Conservation (phyloP, 148 eudicot species). For the Silene conica region DNA sequence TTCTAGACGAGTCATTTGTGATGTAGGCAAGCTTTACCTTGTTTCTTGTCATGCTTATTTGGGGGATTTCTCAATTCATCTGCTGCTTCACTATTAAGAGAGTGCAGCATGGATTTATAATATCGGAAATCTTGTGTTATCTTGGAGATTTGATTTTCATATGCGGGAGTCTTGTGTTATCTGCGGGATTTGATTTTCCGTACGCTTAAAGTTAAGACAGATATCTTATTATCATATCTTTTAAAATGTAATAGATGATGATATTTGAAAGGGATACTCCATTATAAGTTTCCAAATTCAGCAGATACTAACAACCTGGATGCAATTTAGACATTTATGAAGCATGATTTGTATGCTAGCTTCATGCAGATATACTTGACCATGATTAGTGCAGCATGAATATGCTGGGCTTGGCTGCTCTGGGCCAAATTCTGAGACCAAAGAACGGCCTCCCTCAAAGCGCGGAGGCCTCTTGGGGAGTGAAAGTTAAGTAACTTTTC, state of each 20-base stretch:
- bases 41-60: not conserved
- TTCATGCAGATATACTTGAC: not conserved
- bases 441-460: too few relatives aligned
- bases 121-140: not conserved
- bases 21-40: constrained; percentile 11
- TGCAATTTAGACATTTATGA: constrained; percentile 11
- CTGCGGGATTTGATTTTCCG: not conserved
- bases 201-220: too few relatives aligned
- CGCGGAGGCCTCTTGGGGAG: too few relatives aligned
- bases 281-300: constrained; percentile 1
- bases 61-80: not conserved
- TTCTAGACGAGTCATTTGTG: constrained; percentile 4
- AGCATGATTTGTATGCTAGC: too few relatives aligned
- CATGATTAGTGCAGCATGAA: too few relatives aligned
- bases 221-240: not conserved
- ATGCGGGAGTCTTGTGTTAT: not conserved
- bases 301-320: constrained; percentile 2
- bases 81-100: not conserved
- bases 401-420: too few relatives aligned
- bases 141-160: not conserved
- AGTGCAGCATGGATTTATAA: not conserved
- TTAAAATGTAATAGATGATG: too few relatives aligned
- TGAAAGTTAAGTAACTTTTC: too few relatives aligned
- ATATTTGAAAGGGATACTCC: not conserved
- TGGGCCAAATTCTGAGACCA: too few relatives aligned